Base-by-base conservation (phyloP, 2,329 filamentous ascomycete species). In the Thyridium curvatum region DNA sequence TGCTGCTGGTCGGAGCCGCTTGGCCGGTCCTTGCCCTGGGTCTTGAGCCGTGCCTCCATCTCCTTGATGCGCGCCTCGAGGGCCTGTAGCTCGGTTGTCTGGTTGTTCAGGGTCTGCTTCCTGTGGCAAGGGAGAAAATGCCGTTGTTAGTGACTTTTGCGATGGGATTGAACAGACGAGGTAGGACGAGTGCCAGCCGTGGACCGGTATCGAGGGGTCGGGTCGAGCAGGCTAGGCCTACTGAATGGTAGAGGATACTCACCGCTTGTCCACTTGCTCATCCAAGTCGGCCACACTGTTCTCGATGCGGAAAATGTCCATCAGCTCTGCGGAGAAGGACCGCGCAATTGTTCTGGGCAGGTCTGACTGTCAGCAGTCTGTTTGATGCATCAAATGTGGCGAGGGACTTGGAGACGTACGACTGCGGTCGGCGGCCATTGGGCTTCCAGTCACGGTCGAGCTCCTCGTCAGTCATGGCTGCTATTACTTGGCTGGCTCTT, bases 221-320 rank as follows among this genome's bases (percentile, higher is more conserved):
- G 6, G 21, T 26, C 21, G 21, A 26, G 21, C n/a, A n/a, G 21
- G 21, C 21, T 26, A 26, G 10, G 10, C 21, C 21, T 41, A 44
- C 43, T 35, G 44, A 32, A 34, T 35, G 30, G 30, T 41, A 37
- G 36, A 28, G 40, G 34, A 31, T n/a, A 66, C 82, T 56, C 69
- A 96, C 90, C 90, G 91, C 62, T 87, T 77, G 58, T 87, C 77
- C 44, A 95, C 79, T 49, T 84, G 78, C 58, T 83, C 73, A 54
- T 85, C 79, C 29, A 94, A 73, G 45, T 84, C 76, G 54, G 83
- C 78, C 42, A 93, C 58, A 50, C 82, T 83, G 61, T 81, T 84
- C 51, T 93, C 86, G 56, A 96, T 82, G 55, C 85, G 84, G 69
- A 96, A 96, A 51, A 94, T 84, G 58, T 88, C 84, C 69, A 91